Percentiles rank a stretch among this genome's conserved stretches.
Conservation (phyloP, 2,329 filamentous ascomycete genomes). For the Pyrenochaeta sp. region DNA sequence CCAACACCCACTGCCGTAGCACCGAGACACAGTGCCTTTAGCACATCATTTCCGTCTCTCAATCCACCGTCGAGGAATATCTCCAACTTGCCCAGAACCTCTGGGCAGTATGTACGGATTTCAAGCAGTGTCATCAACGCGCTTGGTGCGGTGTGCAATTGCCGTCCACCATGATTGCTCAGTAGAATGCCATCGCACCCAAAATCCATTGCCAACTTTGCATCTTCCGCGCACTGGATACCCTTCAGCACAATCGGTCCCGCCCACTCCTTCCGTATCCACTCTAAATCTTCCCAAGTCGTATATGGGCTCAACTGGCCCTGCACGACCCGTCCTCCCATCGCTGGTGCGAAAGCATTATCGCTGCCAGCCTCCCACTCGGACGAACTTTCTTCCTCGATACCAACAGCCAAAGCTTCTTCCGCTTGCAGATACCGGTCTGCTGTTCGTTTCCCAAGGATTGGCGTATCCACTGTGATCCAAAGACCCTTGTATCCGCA, state of each 20-base stretch:
- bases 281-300: conserved; percentile 58
- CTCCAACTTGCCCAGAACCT: conserved; percentile 47
- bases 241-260: conserved; percentile 57
- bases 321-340: conserved; percentile 55
- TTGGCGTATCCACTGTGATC: conserved; percentile 49
- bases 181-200: conserved; percentile 59
- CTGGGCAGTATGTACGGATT: conserved; percentile 48
- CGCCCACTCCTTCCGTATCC: conserved; percentile 52
- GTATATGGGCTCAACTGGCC: conserved; percentile 55
- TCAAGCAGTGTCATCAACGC: conserved; percentile 49
- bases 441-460: conserved; percentile 46
- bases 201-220: conserved; percentile 54
- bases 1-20: conserved; percentile 51
- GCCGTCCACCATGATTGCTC: conserved; percentile 64
- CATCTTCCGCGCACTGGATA: conserved; percentile 56
- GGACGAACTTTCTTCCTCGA: conserved; percentile 60
- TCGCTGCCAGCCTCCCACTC: conserved; percentile 62
- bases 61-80: conserved; percentile 51
- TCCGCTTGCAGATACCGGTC: conserved; percentile 54
- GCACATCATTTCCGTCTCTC: conserved; percentile 48
- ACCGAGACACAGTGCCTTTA: conserved; percentile 51
- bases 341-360: conserved; percentile 66
- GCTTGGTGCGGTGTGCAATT: conserved; percentile 56
- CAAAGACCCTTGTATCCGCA: conserved; percentile 46
- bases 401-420: conserved; percentile 59